These are phyloP conservation scores for Ustilago nuda DNA, from an alignment of 1,284 basidiomycete genomes.

Conservation along the genomic window DNA sequence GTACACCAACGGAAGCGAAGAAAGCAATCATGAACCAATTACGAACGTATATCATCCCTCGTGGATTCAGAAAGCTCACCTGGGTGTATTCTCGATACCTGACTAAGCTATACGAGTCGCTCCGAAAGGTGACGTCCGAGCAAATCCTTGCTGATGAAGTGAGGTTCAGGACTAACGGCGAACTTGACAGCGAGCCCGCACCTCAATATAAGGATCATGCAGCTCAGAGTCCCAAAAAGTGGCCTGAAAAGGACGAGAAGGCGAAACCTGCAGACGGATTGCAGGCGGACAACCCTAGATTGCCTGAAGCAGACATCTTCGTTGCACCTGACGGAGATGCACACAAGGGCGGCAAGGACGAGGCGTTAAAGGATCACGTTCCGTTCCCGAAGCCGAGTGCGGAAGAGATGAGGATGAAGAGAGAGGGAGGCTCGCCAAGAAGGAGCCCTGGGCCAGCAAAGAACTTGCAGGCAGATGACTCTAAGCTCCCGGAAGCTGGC, in stretches of 20 bases:
- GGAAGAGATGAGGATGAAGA: conserved; percentile 6
- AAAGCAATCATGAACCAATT: neutral
- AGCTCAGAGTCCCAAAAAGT: neutral
- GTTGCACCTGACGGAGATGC: neutral
- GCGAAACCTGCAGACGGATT: neutral
- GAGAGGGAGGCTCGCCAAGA: no score
- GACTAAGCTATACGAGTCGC: conserved; percentile 3
- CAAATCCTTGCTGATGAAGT: neutral
- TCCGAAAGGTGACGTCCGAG: neutral
- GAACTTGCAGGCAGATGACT: neutral
- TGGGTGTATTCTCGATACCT: neutral
- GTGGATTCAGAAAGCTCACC: conserved; percentile 14
- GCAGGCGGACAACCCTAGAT: neutral
- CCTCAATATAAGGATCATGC: neutral
- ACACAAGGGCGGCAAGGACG: neutral
- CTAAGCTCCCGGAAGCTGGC: neutral
- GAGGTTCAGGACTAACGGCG: neutral
- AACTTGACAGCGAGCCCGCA: neutral
- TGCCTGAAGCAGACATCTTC: conserved; percentile 7
- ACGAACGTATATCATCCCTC: conserved; percentile 11
- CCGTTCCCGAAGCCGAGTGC: conserved; percentile 1
- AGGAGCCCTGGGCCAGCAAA: neutral
- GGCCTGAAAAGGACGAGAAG: neutral
- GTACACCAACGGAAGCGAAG: conserved; percentile 13
- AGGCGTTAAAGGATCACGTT: neutral